Conservation (phyloP, 768 basidiomycete genomes). For the Suillus tomentosus region DNA sequence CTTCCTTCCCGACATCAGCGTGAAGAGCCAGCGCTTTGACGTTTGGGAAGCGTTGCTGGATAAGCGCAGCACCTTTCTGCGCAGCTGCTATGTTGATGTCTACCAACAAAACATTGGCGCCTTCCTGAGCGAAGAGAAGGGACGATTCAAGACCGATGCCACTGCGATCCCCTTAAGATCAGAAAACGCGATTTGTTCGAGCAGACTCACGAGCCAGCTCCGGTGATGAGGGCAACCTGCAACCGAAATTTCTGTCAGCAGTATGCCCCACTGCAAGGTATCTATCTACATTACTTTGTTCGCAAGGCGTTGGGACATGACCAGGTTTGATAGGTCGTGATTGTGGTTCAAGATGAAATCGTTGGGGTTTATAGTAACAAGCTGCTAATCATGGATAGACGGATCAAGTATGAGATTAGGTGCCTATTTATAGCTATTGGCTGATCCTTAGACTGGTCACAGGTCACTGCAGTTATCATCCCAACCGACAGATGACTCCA, state of each 20-base stretch:
- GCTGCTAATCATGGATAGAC: not conserved
- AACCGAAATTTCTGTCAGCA: constrained; percentile 18
- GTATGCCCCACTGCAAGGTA: not conserved
- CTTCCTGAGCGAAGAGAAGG: constrained; percentile 93
- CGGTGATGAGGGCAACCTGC: constrained; percentile 81
- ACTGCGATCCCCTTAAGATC: constrained; percentile 44
- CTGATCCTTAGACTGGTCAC: too few relatives aligned
- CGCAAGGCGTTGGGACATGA: constrained; percentile 69
- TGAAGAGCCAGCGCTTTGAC: constrained; percentile 68
- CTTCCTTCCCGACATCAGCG: constrained; percentile 89
- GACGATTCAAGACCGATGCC: constrained; percentile 97
- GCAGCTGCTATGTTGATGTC: constrained; percentile 84
- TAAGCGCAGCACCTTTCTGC: constrained; percentile 62
- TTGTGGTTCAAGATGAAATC: constrained; percentile 6
- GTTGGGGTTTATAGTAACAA: not conserved
- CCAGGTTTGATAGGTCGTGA: constrained; percentile 11
- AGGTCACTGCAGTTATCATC: not conserved
- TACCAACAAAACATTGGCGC: constrained; percentile 85
- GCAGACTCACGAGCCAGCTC: constrained; percentile 78
- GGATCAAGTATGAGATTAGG: not conserved
- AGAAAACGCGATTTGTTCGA: constrained; percentile 13
- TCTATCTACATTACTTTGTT: constrained; percentile 50
- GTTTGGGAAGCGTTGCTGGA: constrained; percentile 67
- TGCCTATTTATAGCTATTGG: not conserved
- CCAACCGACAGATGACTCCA: not conserved